Conservation (phyloP, 1,284 basidiomycete species). For the Sanghuangporus baumii region DNA sequence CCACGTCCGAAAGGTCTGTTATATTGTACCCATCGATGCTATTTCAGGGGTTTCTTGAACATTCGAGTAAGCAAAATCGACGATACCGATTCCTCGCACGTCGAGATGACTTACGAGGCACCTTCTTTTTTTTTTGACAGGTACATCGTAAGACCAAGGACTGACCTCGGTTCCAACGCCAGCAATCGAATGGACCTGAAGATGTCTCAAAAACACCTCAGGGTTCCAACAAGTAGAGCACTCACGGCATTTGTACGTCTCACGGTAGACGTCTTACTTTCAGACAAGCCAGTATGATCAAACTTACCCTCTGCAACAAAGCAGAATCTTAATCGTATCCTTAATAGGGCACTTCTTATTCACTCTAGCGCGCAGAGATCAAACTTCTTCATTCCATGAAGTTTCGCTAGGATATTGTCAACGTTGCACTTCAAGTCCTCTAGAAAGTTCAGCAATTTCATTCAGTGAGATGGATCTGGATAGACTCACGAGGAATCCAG, state of each 20-base stretch:
- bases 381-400: slow-evolving; percentile 37
- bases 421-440: slow-evolving; percentile 37
- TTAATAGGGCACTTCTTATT: slow-evolving; percentile 31
- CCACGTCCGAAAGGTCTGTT: slow-evolving; percentile 56
- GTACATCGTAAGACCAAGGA: no score
- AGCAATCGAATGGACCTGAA: slow-evolving; percentile 40
- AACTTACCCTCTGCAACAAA: slow-evolving; percentile 38
- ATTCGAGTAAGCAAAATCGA: slow-evolving; percentile 54
- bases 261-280: slow-evolving; percentile 41
- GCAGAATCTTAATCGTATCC: slow-evolving; percentile 27
- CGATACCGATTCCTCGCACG: slow-evolving; percentile 41
- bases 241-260: no score
- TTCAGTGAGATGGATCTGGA: background rate
- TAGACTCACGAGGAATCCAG: slow-evolving; percentile 28
- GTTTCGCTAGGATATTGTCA: slow-evolving; percentile 30
- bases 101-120: no score
- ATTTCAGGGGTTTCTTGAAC: slow-evolving; percentile 22
- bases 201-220: background rate
- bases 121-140: no score
- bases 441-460: background rate
- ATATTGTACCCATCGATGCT: slow-evolving; percentile 18
- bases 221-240: slow-evolving; percentile 32
- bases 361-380: slow-evolving; percentile 39
- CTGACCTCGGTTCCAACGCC: slow-evolving; percentile 50
- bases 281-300: slow-evolving; percentile 42